Percentiles rank a stretch among this genome's conserved stretches.
phyloP scores from a whole-genome alignment of 2,329 filamentous ascomycete species.

The Monilinia fructigena region DNA sequence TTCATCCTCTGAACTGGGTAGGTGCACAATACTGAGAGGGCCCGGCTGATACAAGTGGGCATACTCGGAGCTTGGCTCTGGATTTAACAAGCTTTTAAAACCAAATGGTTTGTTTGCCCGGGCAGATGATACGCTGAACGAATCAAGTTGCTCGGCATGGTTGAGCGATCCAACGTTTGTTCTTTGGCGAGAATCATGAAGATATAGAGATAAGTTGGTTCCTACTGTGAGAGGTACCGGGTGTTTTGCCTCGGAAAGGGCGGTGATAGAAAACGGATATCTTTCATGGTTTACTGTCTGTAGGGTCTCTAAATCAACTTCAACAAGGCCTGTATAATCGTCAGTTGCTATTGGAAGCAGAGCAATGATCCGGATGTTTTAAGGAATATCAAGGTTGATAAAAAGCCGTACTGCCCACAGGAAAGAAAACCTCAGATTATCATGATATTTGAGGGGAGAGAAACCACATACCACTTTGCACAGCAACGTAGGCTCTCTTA shows the following conservation, averaged over 20 bases:
- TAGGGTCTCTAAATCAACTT: constrained; percentile 76
- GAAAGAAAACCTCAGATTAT: not conserved
- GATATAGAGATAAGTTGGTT: constrained; percentile 75
- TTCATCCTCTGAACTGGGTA: constrained; percentile 53
- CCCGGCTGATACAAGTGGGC: constrained; percentile 76
- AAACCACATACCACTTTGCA: constrained; percentile 60
- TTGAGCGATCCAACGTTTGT: constrained; percentile 31
- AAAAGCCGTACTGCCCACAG: not conserved
- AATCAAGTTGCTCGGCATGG: constrained; percentile 32
- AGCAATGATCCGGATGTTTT: not conserved
- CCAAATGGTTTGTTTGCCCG: constrained; percentile 31
- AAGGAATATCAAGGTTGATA: not conserved
- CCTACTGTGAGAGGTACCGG: constrained; percentile 77
- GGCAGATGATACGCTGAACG: constrained; percentile 34
- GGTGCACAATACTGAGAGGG: constrained; percentile 78
- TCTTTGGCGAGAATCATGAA: constrained; percentile 69
- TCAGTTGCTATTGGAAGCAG: not conserved
- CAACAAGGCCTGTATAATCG: constrained; percentile 58
- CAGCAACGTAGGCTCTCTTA: constrained; percentile 74
- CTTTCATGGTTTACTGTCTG: constrained; percentile 65
- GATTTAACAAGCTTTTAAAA: constrained; percentile 40
- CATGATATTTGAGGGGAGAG: not conserved
- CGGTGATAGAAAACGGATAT: constrained; percentile 81
- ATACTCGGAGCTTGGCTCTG: constrained; percentile 56
- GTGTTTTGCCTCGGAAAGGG: constrained; percentile 68